phyloP scores from a whole-genome alignment of 2,329 filamentous ascomycete genomes.

The Penicillium polonicum region DNA sequence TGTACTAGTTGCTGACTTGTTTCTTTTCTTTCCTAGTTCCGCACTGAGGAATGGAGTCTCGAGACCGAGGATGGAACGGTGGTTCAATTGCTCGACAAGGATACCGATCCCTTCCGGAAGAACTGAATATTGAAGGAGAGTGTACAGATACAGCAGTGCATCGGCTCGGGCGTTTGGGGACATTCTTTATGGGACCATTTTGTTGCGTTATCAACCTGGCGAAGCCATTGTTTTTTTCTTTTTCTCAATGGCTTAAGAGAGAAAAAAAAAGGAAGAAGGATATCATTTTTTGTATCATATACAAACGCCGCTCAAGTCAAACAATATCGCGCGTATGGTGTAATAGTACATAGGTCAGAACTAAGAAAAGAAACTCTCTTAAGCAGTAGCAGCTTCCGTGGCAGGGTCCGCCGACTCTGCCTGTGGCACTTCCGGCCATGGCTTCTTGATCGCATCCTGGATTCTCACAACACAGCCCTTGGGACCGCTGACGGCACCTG shows the following conservation, averaged over 20 bases:
- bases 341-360: slow-evolving; percentile 39
- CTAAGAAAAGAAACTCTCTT: slow-evolving; percentile 3
- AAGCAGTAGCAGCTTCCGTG: slow-evolving; percentile 31
- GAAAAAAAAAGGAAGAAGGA: slow-evolving; percentile 29
- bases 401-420: slow-evolving; percentile 28
- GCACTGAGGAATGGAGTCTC: slow-evolving; percentile 88
- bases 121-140: slow-evolving; percentile 41
- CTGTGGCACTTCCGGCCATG: slow-evolving; percentile 57
- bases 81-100: slow-evolving; percentile 72
- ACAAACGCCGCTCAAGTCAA: slow-evolving; percentile 40
- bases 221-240: slow-evolving; percentile 1
- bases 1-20: background rate
- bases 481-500: slow-evolving; percentile 75
- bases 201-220: slow-evolving; percentile 5
- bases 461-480: slow-evolving; percentile 82
- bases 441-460: slow-evolving; percentile 88
- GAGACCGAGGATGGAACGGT: slow-evolving; percentile 64
- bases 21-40: slow-evolving; percentile 56
- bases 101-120: slow-evolving; percentile 65
- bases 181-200: slow-evolving; percentile 13
- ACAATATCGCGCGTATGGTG: slow-evolving; percentile 32
- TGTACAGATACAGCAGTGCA: slow-evolving; percentile 29
- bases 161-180: slow-evolving; percentile 25
- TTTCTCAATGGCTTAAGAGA: background rate
- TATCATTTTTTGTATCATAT: slow-evolving; percentile 44